phyloP scores from a whole-genome alignment of 805 yeast species.

The Metschnikowia matae region DNA sequence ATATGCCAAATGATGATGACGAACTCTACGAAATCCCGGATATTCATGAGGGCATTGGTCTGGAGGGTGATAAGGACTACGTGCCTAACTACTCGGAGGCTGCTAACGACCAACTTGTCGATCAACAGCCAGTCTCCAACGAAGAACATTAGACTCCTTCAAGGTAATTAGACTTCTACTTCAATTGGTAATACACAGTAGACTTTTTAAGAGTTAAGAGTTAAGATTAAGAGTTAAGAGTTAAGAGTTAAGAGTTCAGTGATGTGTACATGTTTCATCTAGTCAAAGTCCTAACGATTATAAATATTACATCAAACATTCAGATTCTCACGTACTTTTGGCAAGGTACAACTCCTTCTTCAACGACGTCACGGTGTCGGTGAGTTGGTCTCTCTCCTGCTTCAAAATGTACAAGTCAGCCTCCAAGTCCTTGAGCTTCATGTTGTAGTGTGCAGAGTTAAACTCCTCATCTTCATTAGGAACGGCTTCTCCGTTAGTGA shows the following conservation, averaged over 20 bases:
- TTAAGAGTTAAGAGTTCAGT: no score
- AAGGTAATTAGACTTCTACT: no score
- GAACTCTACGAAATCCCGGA: conserved; percentile 17
- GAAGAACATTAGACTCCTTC: not conserved
- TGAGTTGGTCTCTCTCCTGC: conserved; percentile 80
- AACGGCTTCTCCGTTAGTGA: conserved; percentile 2
- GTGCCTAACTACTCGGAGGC: conserved; percentile 34
- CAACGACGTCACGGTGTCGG: conserved; percentile 52
- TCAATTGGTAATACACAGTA: no score
- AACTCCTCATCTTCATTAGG: conserved; percentile 25
- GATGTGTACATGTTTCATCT: no score
- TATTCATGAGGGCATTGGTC: conserved; percentile 16
- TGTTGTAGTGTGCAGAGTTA: conserved; percentile 55
- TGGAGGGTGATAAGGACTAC: conserved; percentile 23
- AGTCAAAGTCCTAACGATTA: no score
- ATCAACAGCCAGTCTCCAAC: not conserved
- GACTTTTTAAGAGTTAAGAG: no score
- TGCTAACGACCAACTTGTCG: conserved; percentile 24
- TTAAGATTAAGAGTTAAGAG: no score
- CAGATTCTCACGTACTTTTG: not conserved
- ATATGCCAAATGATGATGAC: conserved; percentile 13
- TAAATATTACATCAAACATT: not conserved
- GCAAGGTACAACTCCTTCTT: conserved; percentile 51
- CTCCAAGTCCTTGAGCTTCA: conserved; percentile 75
- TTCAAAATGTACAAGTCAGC: conserved; percentile 78